Evolutionary conservation across 106 monocot species (phyloP), one percentile per base, ranked within the genome.

Genomic region (Dendrobium catenatum): DNA sequence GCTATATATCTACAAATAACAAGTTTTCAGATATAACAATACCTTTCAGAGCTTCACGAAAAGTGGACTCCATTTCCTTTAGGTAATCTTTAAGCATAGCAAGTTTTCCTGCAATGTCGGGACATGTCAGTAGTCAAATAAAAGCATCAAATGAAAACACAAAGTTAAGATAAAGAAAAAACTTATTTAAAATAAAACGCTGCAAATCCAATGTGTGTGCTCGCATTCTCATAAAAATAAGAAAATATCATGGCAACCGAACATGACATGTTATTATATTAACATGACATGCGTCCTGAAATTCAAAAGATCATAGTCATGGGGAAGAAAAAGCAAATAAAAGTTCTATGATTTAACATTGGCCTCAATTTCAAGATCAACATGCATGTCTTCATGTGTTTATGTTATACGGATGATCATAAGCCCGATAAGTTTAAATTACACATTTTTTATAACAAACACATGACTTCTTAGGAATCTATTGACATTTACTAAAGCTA

Each of bases 31-130:
- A 48, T 4, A 29, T 74, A 3, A 27, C 2, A 48, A 76, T 76
- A 76, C 48, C 76, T 48, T 76, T 76, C 13, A 48, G 76, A 76
- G 76, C 46, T 49, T 11, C 47, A 49, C 19, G 22, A 26, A 76
- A 76, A 76, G 9, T 24, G 46, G 47, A 48, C 26, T 76, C 48
- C 49, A 76, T 22, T 49, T 76, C 76, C 49, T 76, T 76, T 49
- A 76, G 11, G 76, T 76, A 26, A 48, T 48, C 76, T 49, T 26
- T 48, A 49, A 47, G 24, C 48, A 26, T 76, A 48, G 26, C 76
- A 47, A 76, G 76, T 15, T 24, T 49, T 76, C 26, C 76, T 76
- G 49, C 17, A 42, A 27, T 48, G 24, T 42, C 18, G 43, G 17
- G 1, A 46, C 16, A 76, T 37, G 74, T 49, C 76, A 76, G 22